These are phyloP conservation scores for Fusarium robinianum DNA, from an alignment of 2,329 filamentous ascomycete species.

Conservation along the genomic window DNA sequence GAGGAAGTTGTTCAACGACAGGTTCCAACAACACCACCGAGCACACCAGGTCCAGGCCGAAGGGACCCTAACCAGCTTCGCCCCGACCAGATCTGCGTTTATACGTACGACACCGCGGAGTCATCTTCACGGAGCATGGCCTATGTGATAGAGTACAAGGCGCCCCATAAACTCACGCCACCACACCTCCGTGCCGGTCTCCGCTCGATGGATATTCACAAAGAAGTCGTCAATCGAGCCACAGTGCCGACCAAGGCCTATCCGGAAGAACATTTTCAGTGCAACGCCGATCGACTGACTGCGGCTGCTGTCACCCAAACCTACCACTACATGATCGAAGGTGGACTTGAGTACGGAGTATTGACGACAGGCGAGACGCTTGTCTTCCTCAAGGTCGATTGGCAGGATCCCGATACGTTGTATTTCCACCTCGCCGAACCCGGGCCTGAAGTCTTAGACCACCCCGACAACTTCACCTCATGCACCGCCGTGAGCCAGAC, in stretches of 20 bases:
- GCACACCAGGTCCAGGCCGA: conserved; percentile 24
- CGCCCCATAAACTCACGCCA: conserved; percentile 51
- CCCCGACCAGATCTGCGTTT: conserved; percentile 41
- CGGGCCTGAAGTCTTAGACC: not conserved
- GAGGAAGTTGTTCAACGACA: conserved; percentile 35
- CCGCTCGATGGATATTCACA: conserved; percentile 46
- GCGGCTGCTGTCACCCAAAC: conserved; percentile 52
- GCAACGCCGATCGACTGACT: conserved; percentile 44
- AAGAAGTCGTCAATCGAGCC: conserved; percentile 41
- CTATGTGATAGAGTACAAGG: conserved; percentile 51
- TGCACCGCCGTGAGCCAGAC: conserved; percentile 10
- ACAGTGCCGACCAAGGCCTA: conserved; percentile 34
- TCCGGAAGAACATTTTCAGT: conserved; percentile 40
- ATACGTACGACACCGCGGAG: conserved; percentile 12
- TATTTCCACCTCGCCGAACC: conserved; percentile 13
- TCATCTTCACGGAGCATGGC: conserved; percentile 25
- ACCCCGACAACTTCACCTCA: not conserved
- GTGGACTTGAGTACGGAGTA: conserved; percentile 49
- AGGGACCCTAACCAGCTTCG: conserved; percentile 31
- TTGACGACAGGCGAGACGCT: conserved; percentile 32
- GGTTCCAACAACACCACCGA: conserved; percentile 16
- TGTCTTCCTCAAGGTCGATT: conserved; percentile 18
- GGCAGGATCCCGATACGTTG: conserved; percentile 4
- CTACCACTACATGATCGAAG: conserved; percentile 55
- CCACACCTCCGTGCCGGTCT: conserved; percentile 49